Evolutionary conservation across 2,329 filamentous ascomycete genomes (phyloP).

Genomic region (Claviceps quebecensis): DNA sequence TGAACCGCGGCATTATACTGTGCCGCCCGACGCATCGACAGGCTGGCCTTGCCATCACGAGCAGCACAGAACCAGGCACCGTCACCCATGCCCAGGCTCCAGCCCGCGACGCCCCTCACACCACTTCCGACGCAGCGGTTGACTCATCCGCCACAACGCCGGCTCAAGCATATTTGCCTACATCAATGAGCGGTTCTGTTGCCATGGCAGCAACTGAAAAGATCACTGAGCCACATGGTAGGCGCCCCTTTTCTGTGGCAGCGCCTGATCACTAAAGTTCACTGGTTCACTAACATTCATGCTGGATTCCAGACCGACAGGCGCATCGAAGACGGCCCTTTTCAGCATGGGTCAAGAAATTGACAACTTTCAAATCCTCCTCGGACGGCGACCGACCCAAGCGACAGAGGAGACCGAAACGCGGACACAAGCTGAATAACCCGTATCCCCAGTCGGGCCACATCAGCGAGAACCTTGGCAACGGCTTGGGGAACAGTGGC

Average conservation of each 20-base stretch:
- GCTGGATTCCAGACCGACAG: slow-evolving; percentile 43
- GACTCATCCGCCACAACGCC: not conserved
- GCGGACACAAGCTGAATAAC: slow-evolving; percentile 58
- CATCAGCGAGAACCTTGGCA: slow-evolving; percentile 19
- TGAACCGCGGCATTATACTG: too few relatives aligned
- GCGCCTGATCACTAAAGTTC: too few relatives aligned
- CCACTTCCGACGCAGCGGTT: not conserved
- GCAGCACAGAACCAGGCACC: not conserved
- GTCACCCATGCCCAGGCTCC: not conserved
- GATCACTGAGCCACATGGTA: slow-evolving; percentile 5
- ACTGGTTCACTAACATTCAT: not conserved
- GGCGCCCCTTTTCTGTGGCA: not conserved
- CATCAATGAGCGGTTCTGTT: not conserved
- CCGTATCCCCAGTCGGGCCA: slow-evolving; percentile 79
- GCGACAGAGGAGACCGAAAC: slow-evolving; percentile 37
- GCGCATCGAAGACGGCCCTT: slow-evolving; percentile 68
- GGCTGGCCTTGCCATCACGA: not conserved
- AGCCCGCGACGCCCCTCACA: not conserved
- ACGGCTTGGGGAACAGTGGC: slow-evolving; percentile 12
- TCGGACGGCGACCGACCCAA: slow-evolving; percentile 40
- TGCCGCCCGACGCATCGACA: not conserved
- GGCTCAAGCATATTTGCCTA: not conserved
- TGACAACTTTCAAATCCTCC: slow-evolving; percentile 71
- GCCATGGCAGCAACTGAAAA: slow-evolving; percentile 5
- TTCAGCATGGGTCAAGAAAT: slow-evolving; percentile 84